Evolutionary conservation across 106 monocot species (phyloP).

Genomic region (Agapanthus africanus): DNA sequence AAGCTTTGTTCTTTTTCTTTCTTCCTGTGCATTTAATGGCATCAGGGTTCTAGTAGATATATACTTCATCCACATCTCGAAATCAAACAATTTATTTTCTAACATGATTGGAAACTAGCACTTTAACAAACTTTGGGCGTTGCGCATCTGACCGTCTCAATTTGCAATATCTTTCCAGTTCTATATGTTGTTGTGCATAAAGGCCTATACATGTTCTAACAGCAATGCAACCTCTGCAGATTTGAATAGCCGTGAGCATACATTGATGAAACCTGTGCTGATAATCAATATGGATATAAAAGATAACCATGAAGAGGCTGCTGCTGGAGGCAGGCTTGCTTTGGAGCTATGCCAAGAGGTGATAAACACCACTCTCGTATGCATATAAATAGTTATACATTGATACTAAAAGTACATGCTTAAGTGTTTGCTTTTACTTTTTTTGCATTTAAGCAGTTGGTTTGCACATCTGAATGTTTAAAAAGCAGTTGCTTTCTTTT

Average conservation of each 20-base stretch:
- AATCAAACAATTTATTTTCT: too few relatives aligned
- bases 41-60: too few relatives aligned
- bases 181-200: not conserved
- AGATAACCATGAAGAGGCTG: conserved; percentile 99
- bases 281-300: conserved; percentile 97
- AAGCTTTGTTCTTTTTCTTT: too few relatives aligned
- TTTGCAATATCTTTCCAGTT: not conserved
- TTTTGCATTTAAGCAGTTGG: not conserved
- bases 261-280: conserved; percentile 51
- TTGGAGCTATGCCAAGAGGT: conserved; percentile 73
- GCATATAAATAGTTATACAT: not conserved
- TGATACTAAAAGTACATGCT: not conserved
- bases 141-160: not conserved
- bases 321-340: conserved; percentile 79
- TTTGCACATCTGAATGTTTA: not conserved
- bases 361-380: not conserved
- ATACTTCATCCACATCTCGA: too few relatives aligned
- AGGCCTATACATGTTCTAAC: not conserved
- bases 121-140: too few relatives aligned
- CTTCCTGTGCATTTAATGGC: too few relatives aligned
- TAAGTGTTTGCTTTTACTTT: not conserved
- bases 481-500: not conserved
- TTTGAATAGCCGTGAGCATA: conserved; percentile 64
- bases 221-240: conserved; percentile 38
- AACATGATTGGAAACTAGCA: too few relatives aligned